These are phyloP conservation scores for Mucor circinelloides DNA, from an alignment of 371 early-diverging fungal genomes.

Conservation along the genomic window DNA sequence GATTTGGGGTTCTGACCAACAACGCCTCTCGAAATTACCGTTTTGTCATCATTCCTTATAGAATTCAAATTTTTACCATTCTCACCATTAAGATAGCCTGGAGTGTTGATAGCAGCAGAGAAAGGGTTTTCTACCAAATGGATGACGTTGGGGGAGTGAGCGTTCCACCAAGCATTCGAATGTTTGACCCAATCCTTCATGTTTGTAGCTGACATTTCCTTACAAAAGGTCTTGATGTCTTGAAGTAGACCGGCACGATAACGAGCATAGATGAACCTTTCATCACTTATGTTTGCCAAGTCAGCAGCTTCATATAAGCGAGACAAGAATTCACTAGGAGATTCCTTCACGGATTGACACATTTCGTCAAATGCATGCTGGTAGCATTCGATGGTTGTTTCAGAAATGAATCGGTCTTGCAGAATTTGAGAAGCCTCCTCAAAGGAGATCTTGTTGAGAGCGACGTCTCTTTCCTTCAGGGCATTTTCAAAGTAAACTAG, in stretches of 20 bases:
- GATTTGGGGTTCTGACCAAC: too few species aligned
- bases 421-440: constrained; percentile 2
- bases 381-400: neutral
- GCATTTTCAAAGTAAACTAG: too few species aligned
- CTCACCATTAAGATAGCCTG: neutral
- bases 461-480: too few species aligned
- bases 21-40: too few species aligned
- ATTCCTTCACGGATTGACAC: neutral
- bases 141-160: neutral
- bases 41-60: too few species aligned
- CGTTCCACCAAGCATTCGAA: constrained; percentile 6
- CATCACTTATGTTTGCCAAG: neutral
- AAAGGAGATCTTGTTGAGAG: neutral
- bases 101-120: too few species aligned
- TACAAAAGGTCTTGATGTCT: neutral
- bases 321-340: neutral
- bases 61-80: neutral
- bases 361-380: neutral
- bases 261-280: neutral
- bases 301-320: constrained; percentile 11
- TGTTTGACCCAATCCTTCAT: constrained; percentile 1
- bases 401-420: constrained; percentile 7
- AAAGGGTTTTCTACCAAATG: neutral
- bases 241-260: neutral
- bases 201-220: neutral